Base-by-base conservation (phyloP, 2,329 filamentous ascomycete genomes). In the Cyphellophora attinorum region DNA sequence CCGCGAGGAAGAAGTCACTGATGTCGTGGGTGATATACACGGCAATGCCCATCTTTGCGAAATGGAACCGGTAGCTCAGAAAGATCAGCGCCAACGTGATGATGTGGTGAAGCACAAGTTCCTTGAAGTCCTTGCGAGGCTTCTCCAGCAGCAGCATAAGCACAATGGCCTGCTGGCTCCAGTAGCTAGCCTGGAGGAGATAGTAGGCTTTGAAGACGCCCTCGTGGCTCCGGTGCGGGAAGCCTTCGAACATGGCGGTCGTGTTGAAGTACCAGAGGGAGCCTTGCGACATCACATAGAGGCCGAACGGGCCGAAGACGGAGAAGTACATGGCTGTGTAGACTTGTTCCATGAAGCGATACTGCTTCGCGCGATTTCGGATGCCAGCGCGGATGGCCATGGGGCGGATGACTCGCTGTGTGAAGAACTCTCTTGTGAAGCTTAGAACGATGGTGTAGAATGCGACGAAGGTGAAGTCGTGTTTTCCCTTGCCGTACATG, bases 21-120 rank as follows among this genome's bases (percentile, higher is more conserved):
- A 93, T 84, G 55, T 93, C 85, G 60, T 89, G 83, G 14, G 85
- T 91, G 39, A 86, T 82, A 61, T 91, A 93, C 21, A 93, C 83
- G 14, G 84, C 81, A 36, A 93, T 63, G 12, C 85, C 85, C 57
- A 93, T 89, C 60, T 89, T 86, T 17, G 84, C 86, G 58, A 93
- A 93, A 61, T 93, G 85, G 65, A 91, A 93, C 44, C 83, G 75
- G 64, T 93, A 93, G 65, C 81, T 86, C 50, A 85, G 65, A 44
- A 62, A 77, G 46, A 93, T 93, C 49, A 93, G 70, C 13, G 75
- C 62, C 36, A 93, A 64, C 23, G 82, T 88, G 53, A 93, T 79
- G 48, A 93, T 75, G 57, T 93, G 85, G 58, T 93, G 85, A 39
- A 79, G 73, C 35, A 93, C 81, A 34, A 93, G 70, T 67, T 93